phyloP scores from a whole-genome alignment of 371 early-diverging fungal genomes.

The Syncephalastrum sp. region DNA sequence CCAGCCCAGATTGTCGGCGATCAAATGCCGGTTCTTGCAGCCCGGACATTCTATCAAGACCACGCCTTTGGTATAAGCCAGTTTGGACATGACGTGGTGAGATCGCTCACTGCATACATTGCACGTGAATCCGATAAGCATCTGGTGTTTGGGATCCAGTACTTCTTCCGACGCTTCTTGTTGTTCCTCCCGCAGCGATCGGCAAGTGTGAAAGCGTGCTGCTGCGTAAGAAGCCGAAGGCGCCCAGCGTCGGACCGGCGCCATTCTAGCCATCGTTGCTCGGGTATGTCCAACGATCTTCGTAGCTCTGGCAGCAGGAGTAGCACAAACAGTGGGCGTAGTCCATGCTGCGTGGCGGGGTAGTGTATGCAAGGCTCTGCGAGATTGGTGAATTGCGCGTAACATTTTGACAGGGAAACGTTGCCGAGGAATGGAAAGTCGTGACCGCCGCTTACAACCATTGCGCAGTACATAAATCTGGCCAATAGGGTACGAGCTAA shows the following conservation, averaged over 20 bases:
- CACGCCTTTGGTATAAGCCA: conserved; percentile 88
- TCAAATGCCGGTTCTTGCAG: conserved; percentile 90
- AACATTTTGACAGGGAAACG: too few species aligned
- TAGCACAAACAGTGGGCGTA: too few species aligned
- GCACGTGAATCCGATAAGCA: conserved; percentile 93
- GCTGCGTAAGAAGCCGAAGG: neutral
- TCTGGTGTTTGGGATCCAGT: conserved; percentile 52
- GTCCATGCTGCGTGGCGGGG: too few species aligned
- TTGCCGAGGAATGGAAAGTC: too few species aligned
- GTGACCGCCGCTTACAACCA: too few species aligned
- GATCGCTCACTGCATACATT: conserved; percentile 86
- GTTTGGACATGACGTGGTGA: conserved; percentile 88
- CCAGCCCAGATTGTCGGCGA: conserved; percentile 97
- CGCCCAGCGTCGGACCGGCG: neutral
- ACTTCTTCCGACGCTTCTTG: conserved; percentile 14
- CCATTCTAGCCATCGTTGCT: too few species aligned
- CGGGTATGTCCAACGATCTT: too few species aligned
- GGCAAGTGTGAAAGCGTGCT: conserved; percentile 8
- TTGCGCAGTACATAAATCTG: too few species aligned
- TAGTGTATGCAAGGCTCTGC: too few species aligned
- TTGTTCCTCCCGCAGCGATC: conserved; percentile 4
- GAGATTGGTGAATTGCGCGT: too few species aligned
- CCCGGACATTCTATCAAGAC: conserved; percentile 91
- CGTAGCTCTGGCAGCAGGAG: too few species aligned
- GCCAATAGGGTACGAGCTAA: too few species aligned